Base-by-base conservation (phyloP, 2,329 filamentous ascomycete genomes). In the Shiraia sp. region DNA sequence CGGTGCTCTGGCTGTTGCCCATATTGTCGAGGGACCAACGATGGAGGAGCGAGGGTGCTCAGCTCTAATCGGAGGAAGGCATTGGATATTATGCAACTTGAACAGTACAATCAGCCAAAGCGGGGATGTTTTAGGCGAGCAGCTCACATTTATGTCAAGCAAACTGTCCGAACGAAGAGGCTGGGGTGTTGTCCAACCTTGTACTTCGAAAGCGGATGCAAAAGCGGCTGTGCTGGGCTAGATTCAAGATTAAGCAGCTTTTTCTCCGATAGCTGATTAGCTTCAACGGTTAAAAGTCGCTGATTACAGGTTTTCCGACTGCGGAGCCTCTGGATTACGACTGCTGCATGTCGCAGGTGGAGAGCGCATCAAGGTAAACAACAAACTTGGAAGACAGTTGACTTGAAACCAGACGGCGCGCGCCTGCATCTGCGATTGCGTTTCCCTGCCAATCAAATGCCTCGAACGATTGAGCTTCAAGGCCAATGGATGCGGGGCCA, bases 301-400 rank as follows among this genome's bases (percentile, higher is more conserved):
- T 42, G 33, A 37, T 43, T 49, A 36, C 50, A 48, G 48, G 49
- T 41, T 47, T 42, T 45, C 36, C 32, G 33, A 42, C 19, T 32
- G 47, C 31, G 39, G 36, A 34, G 47, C 45, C 43, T 40, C 46
- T 40, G 40, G 42, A 52, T 51, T 51, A 50, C 53, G 43, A 51
- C 41, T 41, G 49, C 47, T 42, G 51, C 53, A 51, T 43, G 53
- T 53, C 24, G 49, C 49, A 52, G 45, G 45, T 39, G 42, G 48
- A 57, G 39, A 45, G 40, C 36, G 49, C 51, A 49, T 45, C 49
- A 15, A 53, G 28, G 53, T 58, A 60, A 60, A 61, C 56, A 66
- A 60, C 59, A 66, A 66, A 67, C 63, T 53, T 64, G 63, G 63
- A 68, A 65, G 51, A 55, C 49, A 42, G 46, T 41, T 43, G 47